Conservation (phyloP, 2,329 filamentous ascomycete genomes). For the Cladosporium oxysporum region DNA sequence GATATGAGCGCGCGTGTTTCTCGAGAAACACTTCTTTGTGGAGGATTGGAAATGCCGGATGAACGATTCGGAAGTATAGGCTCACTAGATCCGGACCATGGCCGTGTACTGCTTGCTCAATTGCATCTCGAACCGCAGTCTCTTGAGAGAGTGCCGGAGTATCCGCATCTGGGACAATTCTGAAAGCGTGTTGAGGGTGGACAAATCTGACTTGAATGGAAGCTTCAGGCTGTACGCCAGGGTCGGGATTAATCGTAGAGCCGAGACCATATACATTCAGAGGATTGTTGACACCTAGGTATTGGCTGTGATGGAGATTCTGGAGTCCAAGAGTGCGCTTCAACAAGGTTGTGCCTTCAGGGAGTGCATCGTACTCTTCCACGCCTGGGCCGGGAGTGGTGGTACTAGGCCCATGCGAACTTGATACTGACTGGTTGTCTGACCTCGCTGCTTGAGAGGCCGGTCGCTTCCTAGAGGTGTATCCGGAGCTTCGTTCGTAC, state of each 20-base stretch:
- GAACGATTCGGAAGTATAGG: slow-evolving; percentile 69
- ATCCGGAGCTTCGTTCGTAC: slow-evolving; percentile 3
- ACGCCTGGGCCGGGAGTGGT: slow-evolving; percentile 1
- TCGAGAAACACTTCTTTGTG: slow-evolving; percentile 64
- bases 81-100: slow-evolving; percentile 71
- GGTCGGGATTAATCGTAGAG: background rate
- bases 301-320: slow-evolving; percentile 6
- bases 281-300: slow-evolving; percentile 7
- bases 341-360: slow-evolving; percentile 7
- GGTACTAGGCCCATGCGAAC: background rate
- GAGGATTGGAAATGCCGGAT: slow-evolving; percentile 60
- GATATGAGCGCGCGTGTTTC: slow-evolving; percentile 59
- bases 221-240: background rate
- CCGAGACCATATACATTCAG: slow-evolving; percentile 8
- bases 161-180: slow-evolving; percentile 62
- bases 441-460: background rate
- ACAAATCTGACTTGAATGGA: slow-evolving; percentile 61
- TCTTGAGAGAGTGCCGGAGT: slow-evolving; percentile 30
- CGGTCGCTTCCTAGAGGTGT: slow-evolving; percentile 1
- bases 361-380: slow-evolving; percentile 5
- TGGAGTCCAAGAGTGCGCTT: background rate
- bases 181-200: slow-evolving; percentile 72
- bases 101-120: slow-evolving; percentile 70
- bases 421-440: background rate
- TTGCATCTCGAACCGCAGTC: slow-evolving; percentile 61